Base-by-base conservation (phyloP, 2,329 filamentous ascomycete genomes). In the Colletotrichum limetticola region DNA sequence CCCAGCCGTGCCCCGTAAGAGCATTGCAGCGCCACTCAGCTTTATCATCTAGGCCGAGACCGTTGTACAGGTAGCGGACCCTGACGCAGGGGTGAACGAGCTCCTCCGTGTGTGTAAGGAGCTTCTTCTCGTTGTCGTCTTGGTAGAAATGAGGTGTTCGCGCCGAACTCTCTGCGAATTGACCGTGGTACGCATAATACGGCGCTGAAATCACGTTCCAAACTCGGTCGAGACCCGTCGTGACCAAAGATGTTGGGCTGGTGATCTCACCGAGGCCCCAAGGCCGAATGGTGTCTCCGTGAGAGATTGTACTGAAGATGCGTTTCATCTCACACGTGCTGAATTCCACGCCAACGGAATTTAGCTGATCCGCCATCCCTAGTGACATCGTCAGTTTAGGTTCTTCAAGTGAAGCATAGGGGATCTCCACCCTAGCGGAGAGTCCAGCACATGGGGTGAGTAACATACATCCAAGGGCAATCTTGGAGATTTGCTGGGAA, bases 41-140 rank as follows among this genome's bases (percentile, higher is more conserved):
- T 4, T 74, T 74, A 65, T 82, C 80, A 42, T 81, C 75, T 35
- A 80, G 77, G 4, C 79, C 79, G 2, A 75, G 73, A 0, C 80
- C 80, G 8, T 76, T 68, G 46, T 76, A 78, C 9, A 79, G 78
- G 65, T 80, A 80, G 11, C 80, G 77, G 42, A 82, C 76, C 3
- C 80, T 78, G 0, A 81, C 80, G 7, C 74, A 79, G 7, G 79
- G 77, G 61, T 82, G 80, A 4, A 82, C 76, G 7, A 76, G 75
- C 66, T 82, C 80, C 56, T 78, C 73, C 1, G 80, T 58, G 4
- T 58, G 12, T 3, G 22, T 58, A 3, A 72, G 61, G 5, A 12
- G 3, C 7, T 19, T 5, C 26, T 62, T 42, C 8, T 28, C 30
- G 24, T 68, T 67, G 30, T 78, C 76, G 2, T 70, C 60, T 35